Percentiles rank a stretch among this genome's conserved stretches.
phyloP scores from a whole-genome alignment of 2,329 filamentous ascomycete species.

The Trichoderma lentiforme region DNA sequence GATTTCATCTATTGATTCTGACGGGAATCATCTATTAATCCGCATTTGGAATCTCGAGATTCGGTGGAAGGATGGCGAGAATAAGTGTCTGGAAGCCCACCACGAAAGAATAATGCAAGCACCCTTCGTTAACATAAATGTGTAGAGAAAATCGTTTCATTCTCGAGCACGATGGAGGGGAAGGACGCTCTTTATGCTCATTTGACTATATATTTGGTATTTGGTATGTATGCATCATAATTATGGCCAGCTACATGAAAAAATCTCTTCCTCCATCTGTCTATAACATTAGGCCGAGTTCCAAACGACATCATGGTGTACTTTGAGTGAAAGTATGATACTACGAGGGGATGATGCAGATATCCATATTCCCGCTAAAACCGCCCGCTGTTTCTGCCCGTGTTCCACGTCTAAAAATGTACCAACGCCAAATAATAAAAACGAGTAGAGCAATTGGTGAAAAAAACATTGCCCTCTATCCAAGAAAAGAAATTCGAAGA shows the following conservation, averaged over 20 bases:
- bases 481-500: not conserved
- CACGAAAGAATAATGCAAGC: not conserved
- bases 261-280: not conserved
- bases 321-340: conserved; percentile 8
- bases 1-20: too few species aligned
- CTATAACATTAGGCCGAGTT: not conserved
- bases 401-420: conserved; percentile 11
- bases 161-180: not conserved
- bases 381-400: conserved; percentile 7
- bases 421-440: conserved; percentile 12
- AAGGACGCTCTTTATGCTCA: not conserved
- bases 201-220: not conserved
- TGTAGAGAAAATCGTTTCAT: not conserved
- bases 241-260: not conserved
- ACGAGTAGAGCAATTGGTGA: not conserved
- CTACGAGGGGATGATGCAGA: conserved; percentile 10
- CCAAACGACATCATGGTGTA: not conserved
- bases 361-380: conserved; percentile 11
- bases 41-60: too few species aligned
- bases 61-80: not conserved
- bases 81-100: not conserved
- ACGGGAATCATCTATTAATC: too few species aligned
- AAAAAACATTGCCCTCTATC: not conserved
- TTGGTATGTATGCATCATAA: not conserved
- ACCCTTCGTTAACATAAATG: not conserved